A percentile compares a stretch with the other conserved stretches of the same genome.
Conservation (phyloP, 2,329 filamentous ascomycete genomes). For the Fusarium acutatum region DNA sequence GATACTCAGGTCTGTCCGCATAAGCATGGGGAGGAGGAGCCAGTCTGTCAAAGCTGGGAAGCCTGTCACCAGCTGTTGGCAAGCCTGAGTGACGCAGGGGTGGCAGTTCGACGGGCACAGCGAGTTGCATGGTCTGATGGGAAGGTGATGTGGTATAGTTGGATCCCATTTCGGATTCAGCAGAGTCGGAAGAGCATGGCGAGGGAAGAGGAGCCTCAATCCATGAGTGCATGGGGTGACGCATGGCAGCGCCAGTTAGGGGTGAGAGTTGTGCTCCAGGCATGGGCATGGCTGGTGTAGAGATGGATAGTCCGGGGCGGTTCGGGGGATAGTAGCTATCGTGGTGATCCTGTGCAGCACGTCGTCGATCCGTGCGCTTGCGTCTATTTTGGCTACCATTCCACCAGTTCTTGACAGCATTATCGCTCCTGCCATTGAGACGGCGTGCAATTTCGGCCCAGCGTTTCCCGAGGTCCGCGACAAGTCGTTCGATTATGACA, state of each 20-base stretch:
- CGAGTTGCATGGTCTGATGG: constrained; percentile 46
- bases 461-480: constrained; percentile 80
- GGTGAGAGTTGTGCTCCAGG: constrained; percentile 25
- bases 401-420: constrained; percentile 98
- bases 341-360: constrained; percentile 37
- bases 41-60: constrained; percentile 43
- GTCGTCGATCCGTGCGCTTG: constrained; percentile 58
- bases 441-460: constrained; percentile 93
- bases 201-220: constrained; percentile 49
- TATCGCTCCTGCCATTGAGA: constrained; percentile 87
- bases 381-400: constrained; percentile 91
- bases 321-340: constrained; percentile 34
- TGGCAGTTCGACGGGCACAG: constrained; percentile 55
- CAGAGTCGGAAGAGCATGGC: constrained; percentile 55
- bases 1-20: constrained; percentile 6
- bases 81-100: constrained; percentile 37
- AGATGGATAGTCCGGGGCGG: constrained; percentile 44
- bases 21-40: constrained; percentile 16
- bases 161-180: constrained; percentile 72
- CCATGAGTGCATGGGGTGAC: constrained; percentile 35
- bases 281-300: constrained; percentile 26
- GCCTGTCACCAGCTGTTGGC: constrained; percentile 23
- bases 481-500: constrained; percentile 77
- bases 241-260: constrained; percentile 27
- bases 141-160: constrained; percentile 68